Percentiles rank a stretch among this genome's conserved stretches.
phyloP scores from a whole-genome alignment of 2,329 filamentous ascomycete genomes.

The Endoconidiophora polonica region DNA sequence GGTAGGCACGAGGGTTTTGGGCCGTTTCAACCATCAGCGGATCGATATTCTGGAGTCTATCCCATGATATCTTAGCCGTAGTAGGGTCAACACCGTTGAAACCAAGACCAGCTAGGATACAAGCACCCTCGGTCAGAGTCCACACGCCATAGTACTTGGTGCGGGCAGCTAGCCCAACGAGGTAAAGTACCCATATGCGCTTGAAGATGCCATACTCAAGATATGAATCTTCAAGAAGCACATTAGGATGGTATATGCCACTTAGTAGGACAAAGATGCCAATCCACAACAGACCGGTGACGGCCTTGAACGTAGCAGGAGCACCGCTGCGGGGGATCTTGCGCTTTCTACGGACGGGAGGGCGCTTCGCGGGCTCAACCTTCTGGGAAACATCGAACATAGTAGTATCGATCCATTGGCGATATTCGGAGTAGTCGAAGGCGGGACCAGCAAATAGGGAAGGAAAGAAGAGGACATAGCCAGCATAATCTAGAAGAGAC shows the following conservation, averaged over 20 bases:
- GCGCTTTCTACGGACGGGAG: slow-evolving; percentile 73
- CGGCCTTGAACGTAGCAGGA: slow-evolving; percentile 64
- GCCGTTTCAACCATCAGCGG: slow-evolving; percentile 74
- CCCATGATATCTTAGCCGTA: slow-evolving; percentile 73
- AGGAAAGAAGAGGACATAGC: slow-evolving; percentile 92
- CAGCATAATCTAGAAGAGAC: slow-evolving; percentile 60
- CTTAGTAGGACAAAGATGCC: slow-evolving; percentile 58
- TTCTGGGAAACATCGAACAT: slow-evolving; percentile 81
- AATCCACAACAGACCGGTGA: slow-evolving; percentile 63
- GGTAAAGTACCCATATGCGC: slow-evolving; percentile 64
- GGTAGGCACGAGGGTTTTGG: slow-evolving; percentile 82
- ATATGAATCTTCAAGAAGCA: slow-evolving; percentile 50
- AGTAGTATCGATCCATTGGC: slow-evolving; percentile 76
- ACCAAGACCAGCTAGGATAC: slow-evolving; percentile 81
- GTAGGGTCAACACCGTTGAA: slow-evolving; percentile 82
- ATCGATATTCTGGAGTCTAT: slow-evolving; percentile 77
- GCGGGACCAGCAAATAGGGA: slow-evolving; percentile 76
- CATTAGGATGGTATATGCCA: slow-evolving; percentile 44
- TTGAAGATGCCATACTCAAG: slow-evolving; percentile 50
- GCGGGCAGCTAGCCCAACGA: slow-evolving; percentile 65
- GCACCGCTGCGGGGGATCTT: slow-evolving; percentile 83
- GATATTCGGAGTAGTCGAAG: slow-evolving; percentile 90
- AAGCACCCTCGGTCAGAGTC: slow-evolving; percentile 82
- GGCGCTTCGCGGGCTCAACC: slow-evolving; percentile 69
- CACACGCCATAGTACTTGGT: slow-evolving; percentile 97